Evolutionary conservation across 2,329 filamentous ascomycete species (phyloP).

Genomic region (Pseudogymnoascus sp.): DNA sequence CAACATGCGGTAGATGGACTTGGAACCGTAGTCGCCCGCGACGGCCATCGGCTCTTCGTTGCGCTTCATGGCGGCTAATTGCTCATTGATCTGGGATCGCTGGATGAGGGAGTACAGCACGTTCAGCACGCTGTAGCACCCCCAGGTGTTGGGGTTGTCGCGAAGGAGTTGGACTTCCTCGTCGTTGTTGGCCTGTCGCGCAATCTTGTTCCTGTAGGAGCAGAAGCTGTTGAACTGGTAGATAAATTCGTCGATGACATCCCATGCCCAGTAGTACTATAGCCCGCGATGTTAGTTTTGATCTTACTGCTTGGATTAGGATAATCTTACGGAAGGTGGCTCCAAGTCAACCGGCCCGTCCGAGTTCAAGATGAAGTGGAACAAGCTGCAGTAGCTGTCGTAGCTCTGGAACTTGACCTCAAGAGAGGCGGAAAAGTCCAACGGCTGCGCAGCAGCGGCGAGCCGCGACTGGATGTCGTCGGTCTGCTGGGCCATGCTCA

Average conservation of each 20-base stretch:
- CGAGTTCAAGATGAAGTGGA: conserved; percentile 98
- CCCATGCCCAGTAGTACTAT: conserved; percentile 99
- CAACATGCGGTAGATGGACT: conserved; percentile 94
- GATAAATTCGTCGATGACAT: conserved; percentile 99
- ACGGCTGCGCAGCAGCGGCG: conserved; percentile 81
- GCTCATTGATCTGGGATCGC: conserved; percentile 95
- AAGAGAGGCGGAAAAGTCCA: conserved; percentile 91
- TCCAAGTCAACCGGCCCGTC: conserved; percentile 98
- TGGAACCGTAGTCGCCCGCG: conserved; percentile 89
- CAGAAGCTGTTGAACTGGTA: conserved; percentile 99
- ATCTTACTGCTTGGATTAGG: not conserved
- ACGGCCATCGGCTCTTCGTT: conserved; percentile 83
- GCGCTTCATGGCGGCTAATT: conserved; percentile 88
- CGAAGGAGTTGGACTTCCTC: conserved; percentile 87
- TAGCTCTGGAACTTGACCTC: conserved; percentile 98
- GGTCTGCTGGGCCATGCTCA: conserved; percentile 64
- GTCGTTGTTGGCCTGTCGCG: conserved; percentile 73
- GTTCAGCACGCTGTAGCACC: conserved; percentile 98
- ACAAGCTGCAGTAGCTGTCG: conserved; percentile 98
- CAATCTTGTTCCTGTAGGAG: conserved; percentile 87
- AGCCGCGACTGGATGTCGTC: conserved; percentile 93
- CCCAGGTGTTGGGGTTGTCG: conserved; percentile 98
- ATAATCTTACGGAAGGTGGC: conserved; percentile 77
- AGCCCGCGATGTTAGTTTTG: conserved; percentile 4
- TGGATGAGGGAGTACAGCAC: conserved; percentile 99